Evolutionary conservation across 495 filamentous ascomycete genomes (phyloP).

Genomic region (Penicillium pulvis): DNA sequence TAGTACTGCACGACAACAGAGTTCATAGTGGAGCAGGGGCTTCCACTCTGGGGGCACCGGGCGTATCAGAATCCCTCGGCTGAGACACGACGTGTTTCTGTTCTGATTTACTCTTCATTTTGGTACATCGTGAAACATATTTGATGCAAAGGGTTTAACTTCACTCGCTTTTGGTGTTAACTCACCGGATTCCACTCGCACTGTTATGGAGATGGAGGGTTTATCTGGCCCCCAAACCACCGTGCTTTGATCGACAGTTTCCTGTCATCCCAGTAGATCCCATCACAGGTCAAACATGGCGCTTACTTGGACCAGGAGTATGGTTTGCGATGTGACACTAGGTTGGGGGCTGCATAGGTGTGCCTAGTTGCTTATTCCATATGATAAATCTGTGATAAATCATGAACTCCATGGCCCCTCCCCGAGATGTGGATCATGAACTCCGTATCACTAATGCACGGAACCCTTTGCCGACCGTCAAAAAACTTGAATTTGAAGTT

Average conservation of each 20-base stretch:
- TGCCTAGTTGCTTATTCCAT: not conserved
- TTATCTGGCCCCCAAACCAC: no score
- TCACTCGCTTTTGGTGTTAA: not conserved
- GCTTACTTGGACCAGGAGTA: slow-evolving; percentile 16
- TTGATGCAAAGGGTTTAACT: not conserved
- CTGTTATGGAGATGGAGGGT: no score
- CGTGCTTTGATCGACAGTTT: no score
- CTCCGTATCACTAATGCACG: slow-evolving; percentile 6
- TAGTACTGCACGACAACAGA: not conserved
- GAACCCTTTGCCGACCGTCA: slow-evolving; percentile 25
- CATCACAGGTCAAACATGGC: slow-evolving; percentile 22
- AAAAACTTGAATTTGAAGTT: not conserved
- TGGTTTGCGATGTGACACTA: slow-evolving; percentile 3
- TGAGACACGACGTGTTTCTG: slow-evolving; percentile 48
- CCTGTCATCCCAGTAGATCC: slow-evolving; percentile 14
- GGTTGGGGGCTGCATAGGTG: slow-evolving; percentile 3
- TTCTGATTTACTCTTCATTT: slow-evolving; percentile 16
- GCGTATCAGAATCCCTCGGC: slow-evolving; percentile 28
- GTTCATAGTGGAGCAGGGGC: slow-evolving; percentile 16
- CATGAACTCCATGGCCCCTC: not conserved
- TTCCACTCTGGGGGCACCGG: slow-evolving; percentile 14
- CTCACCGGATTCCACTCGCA: slow-evolving; percentile 4
- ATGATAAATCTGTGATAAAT: not conserved
- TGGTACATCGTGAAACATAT: not conserved
- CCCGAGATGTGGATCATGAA: slow-evolving; percentile 10